Base-by-base conservation (phyloP, 306 rosid genomes). In the Psophocarpus tetragonolobus region DNA sequence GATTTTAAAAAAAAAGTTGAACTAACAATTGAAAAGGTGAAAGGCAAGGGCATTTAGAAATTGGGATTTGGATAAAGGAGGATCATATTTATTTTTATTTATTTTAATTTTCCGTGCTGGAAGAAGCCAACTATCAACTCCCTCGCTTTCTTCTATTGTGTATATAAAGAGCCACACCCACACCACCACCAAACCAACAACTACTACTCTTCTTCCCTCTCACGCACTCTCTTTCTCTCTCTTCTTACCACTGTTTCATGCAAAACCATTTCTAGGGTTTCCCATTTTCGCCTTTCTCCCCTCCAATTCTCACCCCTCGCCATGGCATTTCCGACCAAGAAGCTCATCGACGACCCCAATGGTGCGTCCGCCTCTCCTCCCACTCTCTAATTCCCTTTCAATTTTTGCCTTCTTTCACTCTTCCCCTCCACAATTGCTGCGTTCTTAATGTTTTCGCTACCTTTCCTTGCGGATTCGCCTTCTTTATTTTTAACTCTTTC, bases 261-360 rank as follows among this genome's bases (percentile, higher is more conserved):
- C 89, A 79, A 75, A 72, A 48, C 81, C 84, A 42, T 77, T 70
- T 76, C 72, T 80, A 90, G 92, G 95, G 90, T 87, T 91, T 76
- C 10, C 73, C 26, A 39, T 76, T 71, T 56, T 21, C 51, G 12
- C 6, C 74, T 11, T 24, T 71, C 83, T 20, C 68, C 53, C 29
- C 29, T 71, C 62, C 71, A 21, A 41, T 81, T 73, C 67, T 10
- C 21, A 5, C 58, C 24, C 41, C 2, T 78, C 78, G 73, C 80
- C 85, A 95, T 94, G 99, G 87, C 90, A 73, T 85, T 85, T 54
- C 88, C 82, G 23, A 86, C 83, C 29, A 92, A 92, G 94, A 95
- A 91, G 92, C 90, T 95, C 85, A 92, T 92, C 90, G 89, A 91
- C 88, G 82, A 92, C 60, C 94, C 97, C 51, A 62, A 81, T 33